These are phyloP conservation scores for Sordariomycetes sp. DNA, from an alignment of 2,329 filamentous ascomycete genomes.

Conservation along the genomic window DNA sequence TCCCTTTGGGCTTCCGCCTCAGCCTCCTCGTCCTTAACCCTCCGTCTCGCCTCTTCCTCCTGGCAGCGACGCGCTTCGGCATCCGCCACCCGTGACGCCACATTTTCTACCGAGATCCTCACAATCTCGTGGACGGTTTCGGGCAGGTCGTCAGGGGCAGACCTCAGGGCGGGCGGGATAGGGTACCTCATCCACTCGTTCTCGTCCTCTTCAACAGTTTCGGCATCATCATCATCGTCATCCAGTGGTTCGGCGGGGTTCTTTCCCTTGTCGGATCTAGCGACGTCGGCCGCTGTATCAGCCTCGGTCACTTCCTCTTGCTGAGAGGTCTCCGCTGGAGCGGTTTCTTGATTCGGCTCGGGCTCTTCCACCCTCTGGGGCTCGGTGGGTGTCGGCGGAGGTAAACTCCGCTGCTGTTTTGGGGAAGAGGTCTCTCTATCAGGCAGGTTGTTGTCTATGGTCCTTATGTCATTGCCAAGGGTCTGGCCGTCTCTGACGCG, in stretches of 20 bases:
- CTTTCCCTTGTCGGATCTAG: not conserved
- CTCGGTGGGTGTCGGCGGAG: not conserved
- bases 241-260: not conserved
- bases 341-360: not conserved
- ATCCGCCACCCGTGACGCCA: not conserved
- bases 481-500: not conserved
- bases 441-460: not conserved
- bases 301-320: not conserved
- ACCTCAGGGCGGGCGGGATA: not conserved
- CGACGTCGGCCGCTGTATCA: not conserved
- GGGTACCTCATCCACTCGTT: slow-evolving; percentile 2
- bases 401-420: not conserved
- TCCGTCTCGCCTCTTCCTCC: not conserved
- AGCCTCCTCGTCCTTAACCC: slow-evolving; percentile 13
- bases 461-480: not conserved
- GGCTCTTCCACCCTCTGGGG: not conserved
- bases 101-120: slow-evolving; percentile 1
- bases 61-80: not conserved
- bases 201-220: not conserved
- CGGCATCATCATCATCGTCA: not conserved
- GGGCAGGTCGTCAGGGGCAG: slow-evolving; percentile 1
- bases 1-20: slow-evolving; percentile 10
- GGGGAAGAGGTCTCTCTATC: not conserved
- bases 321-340: not conserved
- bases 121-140: slow-evolving; percentile 3